Percentiles rank a stretch among this genome's conserved stretches.
Evolutionary conservation across 139 green algal genomes (phyloP).

Genomic region (Chlorella sp.): DNA sequence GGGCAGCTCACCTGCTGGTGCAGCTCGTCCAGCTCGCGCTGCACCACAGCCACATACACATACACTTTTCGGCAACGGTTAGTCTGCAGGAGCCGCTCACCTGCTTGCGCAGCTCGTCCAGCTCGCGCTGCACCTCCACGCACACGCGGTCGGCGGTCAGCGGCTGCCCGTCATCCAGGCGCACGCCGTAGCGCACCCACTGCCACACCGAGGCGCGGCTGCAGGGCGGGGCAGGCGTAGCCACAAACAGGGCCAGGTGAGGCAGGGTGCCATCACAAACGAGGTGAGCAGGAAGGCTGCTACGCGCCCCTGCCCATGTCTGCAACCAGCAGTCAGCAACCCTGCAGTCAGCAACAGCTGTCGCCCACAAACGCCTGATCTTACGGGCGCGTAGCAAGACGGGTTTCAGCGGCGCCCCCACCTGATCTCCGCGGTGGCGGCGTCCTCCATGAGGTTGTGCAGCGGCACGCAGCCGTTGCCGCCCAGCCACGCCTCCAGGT

Average conservation of each 20-base stretch:
- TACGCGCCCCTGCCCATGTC: no score
- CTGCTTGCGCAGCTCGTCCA: slow-evolving; percentile 53
- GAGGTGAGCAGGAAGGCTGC: not conserved
- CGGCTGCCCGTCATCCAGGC: slow-evolving; percentile 62
- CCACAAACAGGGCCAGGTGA: not conserved
- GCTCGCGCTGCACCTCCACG: slow-evolving; percentile 72
- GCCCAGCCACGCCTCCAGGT: slow-evolving; percentile 66
- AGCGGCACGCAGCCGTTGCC: slow-evolving; percentile 58
- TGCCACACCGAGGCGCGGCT: slow-evolving; percentile 74
- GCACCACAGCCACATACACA: slow-evolving; percentile 56
- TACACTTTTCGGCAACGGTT: not conserved
- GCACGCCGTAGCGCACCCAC: slow-evolving; percentile 73
- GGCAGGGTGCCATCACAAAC: not conserved
- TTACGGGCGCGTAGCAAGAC: no score
- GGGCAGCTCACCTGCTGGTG: slow-evolving; percentile 31
- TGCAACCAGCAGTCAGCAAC: no score
- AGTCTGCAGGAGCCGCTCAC: slow-evolving; percentile 2
- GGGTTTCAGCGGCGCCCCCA: no score
- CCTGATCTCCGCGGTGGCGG: slow-evolving; percentile 89
- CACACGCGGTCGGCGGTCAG: slow-evolving; percentile 53
- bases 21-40: slow-evolving; percentile 72
- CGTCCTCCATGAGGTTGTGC: slow-evolving; percentile 95
- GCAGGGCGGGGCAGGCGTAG: no score
- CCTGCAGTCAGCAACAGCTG: not conserved
- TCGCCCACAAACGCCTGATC: not conserved